phyloP scores from a whole-genome alignment of 768 basidiomycete genomes.

The Sistotremastrum suecicum region DNA sequence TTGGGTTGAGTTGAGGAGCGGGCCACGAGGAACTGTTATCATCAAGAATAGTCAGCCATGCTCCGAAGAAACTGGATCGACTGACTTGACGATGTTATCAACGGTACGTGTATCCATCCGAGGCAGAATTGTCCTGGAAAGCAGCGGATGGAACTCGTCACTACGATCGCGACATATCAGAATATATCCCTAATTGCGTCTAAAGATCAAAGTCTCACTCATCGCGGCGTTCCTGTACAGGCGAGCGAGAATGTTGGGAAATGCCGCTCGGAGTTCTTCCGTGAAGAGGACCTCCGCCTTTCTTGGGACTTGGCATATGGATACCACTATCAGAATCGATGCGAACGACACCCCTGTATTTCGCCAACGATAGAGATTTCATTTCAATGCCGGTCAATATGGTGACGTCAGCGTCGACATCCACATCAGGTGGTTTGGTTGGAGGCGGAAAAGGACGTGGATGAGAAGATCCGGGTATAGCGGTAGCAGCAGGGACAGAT shows the following conservation, averaged over 20 bases:
- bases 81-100: constrained; percentile 6
- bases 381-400: no score
- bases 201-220: no score
- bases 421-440: constrained; percentile 6
- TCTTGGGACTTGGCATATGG: no score
- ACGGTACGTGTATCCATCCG: constrained; percentile 18
- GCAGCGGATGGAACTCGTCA: constrained; percentile 6
- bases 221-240: no score
- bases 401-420: no score
- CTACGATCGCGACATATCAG: constrained; percentile 5
- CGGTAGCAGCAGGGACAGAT: background rate
- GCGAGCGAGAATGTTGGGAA: no score
- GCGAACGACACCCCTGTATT: no score
- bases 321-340: no score
- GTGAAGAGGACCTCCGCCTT: no score
- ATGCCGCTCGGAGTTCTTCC: no score
- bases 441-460: constrained; percentile 9
- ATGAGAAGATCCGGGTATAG: constrained; percentile 6
- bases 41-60: background rate
- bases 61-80: constrained; percentile 10
- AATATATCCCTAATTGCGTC: no score
- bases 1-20: constrained; percentile 22
- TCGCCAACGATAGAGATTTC: no score
- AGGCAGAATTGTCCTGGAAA: constrained; percentile 33
- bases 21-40: constrained; percentile 10